Percentiles rank a stretch among this genome's conserved stretches.
Evolutionary conservation across 78 protist genomes (phyloP).

Genomic region (Dictyostelium intermedium): DNA sequence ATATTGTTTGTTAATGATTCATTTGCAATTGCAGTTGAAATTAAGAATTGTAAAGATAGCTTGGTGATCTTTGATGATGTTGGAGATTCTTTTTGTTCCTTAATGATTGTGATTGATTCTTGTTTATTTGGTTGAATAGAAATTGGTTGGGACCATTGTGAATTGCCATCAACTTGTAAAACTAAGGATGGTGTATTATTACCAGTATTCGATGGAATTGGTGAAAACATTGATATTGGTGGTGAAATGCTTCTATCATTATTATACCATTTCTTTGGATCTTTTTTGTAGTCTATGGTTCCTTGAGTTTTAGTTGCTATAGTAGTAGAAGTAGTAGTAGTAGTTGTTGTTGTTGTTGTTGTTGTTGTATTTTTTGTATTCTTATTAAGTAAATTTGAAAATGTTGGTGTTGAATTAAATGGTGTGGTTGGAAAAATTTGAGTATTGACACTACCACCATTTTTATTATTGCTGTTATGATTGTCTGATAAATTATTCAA

Average conservation of each 20-base stretch:
- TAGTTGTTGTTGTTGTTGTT: background rate
- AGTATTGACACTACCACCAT: background rate
- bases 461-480: too few species aligned
- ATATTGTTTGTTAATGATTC: conserved; percentile 16
- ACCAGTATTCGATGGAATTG: background rate
- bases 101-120: background rate
- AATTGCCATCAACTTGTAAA: conserved; percentile 20
- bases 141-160: conserved; percentile 29
- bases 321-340: too few species aligned
- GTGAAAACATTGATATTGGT: conserved; percentile 38
- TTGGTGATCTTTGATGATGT: background rate
- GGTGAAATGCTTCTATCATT: background rate
- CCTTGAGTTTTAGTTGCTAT: too few species aligned
- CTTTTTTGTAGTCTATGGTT: background rate
- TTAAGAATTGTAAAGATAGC: background rate
- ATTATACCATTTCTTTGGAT: conserved; percentile 54
- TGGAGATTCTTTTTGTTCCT: background rate
- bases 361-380: background rate
- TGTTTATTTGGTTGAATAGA: conserved; percentile 2
- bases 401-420: background rate
- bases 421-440: background rate
- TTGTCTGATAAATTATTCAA: background rate
- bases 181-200: background rate
- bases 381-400: background rate
- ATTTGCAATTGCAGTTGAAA: background rate